Percentiles rank a stretch among this genome's conserved stretches.
Conservation (phyloP, 75 land plant genomes). For the Gnetum montanum region DNA sequence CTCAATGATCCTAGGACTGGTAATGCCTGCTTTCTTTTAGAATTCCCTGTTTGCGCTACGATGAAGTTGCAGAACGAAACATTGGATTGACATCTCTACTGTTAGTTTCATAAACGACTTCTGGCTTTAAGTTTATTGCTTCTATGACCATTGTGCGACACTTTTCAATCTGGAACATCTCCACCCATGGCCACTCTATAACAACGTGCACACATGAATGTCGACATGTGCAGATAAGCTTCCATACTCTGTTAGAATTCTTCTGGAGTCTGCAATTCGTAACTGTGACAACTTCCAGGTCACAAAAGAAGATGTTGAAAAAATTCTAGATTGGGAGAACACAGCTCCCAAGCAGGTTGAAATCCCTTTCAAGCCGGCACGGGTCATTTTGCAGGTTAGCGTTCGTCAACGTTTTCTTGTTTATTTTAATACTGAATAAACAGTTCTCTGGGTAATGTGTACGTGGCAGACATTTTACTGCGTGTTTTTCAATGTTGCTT, state of each 20-base stretch:
- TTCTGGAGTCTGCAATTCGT: slow-evolving; percentile 86
- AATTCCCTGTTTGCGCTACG: background rate
- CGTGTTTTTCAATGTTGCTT: background rate
- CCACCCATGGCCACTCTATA: background rate
- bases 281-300: slow-evolving; percentile 97
- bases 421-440: too few relatives aligned
- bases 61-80: background rate
- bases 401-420: too few relatives aligned
- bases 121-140: background rate
- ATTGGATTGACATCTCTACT: background rate
- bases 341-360: slow-evolving; percentile 86
- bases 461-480: too few relatives aligned
- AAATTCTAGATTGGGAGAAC: slow-evolving; percentile 92
- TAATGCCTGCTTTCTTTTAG: background rate
- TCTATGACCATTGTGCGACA: background rate
- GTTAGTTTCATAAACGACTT: background rate
- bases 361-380: slow-evolving; percentile 92
- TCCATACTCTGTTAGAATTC: slow-evolving; percentile 82
- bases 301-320: slow-evolving; percentile 76
- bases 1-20: slow-evolving; percentile 50
- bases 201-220: background rate
- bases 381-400: slow-evolving; percentile 79
- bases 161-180: slow-evolving; percentile 11
- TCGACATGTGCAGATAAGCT: slow-evolving; percentile 49
- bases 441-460: too few relatives aligned